Evolutionary conservation across 2,329 filamentous ascomycete genomes (phyloP).

Genomic region (Cucurbitaria berberidis): DNA sequence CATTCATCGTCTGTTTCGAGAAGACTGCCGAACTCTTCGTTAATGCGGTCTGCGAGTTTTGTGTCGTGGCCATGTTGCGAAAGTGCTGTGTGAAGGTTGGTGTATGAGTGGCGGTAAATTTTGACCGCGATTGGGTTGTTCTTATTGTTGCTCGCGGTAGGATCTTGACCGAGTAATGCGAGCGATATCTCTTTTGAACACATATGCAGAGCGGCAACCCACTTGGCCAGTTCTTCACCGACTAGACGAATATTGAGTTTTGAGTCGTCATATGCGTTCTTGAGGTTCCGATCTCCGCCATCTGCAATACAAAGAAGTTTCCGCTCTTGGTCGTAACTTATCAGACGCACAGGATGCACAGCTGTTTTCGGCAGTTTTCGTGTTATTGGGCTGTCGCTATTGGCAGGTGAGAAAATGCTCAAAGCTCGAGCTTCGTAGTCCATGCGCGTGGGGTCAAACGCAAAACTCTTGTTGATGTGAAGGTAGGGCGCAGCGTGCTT

Average conservation of each 20-base stretch:
- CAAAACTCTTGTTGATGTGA: constrained; percentile 27
- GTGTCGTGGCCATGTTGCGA: constrained; percentile 28
- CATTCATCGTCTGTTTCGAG: constrained; percentile 40
- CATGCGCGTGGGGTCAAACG: constrained; percentile 39
- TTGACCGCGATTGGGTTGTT: constrained; percentile 38
- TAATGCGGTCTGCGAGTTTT: constrained; percentile 30
- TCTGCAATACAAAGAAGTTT: constrained; percentile 43
- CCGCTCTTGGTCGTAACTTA: constrained; percentile 30
- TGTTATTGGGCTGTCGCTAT: constrained; percentile 3
- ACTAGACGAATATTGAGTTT: constrained; percentile 25
- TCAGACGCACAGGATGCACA: constrained; percentile 27
- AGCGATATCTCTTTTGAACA: constrained; percentile 16
- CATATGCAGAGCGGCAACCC: constrained; percentile 42
- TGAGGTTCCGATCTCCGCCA: constrained; percentile 38
- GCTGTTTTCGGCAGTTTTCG: constrained; percentile 1
- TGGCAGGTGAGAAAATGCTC: constrained; percentile 13
- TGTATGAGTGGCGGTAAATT: constrained; percentile 42
- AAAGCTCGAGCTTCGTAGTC: constrained; percentile 44
- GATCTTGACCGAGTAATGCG: constrained; percentile 1
- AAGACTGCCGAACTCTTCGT: constrained; percentile 35
- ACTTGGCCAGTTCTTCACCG: constrained; percentile 36
- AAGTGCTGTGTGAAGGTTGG: constrained; percentile 31
- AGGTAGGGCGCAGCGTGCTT: constrained; percentile 47
- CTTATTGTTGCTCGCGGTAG: background rate
- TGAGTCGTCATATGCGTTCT: constrained; percentile 37